Evolutionary conservation across 805 yeast genomes (phyloP), one percentile per base, ranked within the genome.

Genomic region (Lachancea lanzarotensis): DNA sequence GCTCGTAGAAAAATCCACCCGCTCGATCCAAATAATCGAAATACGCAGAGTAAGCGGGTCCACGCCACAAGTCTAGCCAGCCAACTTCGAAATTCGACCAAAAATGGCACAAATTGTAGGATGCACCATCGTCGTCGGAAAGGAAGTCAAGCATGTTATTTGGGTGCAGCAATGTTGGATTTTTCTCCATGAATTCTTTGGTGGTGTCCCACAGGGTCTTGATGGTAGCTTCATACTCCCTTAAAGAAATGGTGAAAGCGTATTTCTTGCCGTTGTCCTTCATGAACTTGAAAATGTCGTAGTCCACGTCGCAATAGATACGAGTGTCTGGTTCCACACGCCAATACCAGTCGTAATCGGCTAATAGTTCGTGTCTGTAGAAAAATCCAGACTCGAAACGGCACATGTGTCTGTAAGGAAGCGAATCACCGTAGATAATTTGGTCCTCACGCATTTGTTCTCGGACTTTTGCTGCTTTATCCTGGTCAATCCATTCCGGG

Each of bases 61-160:
- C 68, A 57, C 90, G 70, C 79, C 86, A 88, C 58, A 88, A 79
- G 43, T 79, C 74, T 66, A 89, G 72, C 47, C 75, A 74, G 11
- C 82, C 96, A 52, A 88, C 76, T 64, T 88, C 96, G 60, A 89
- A 85, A 67, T 81, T 82, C 35, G 90, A 77, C 90, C 95, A 85
- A 73, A 85, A 84, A 64, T 88, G 95, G 62, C 96, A 88, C 46
- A 81, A 75, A 60, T 89, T 88, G 68, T 84, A 89, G 13, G 79
- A 69, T 48, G 75, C 73, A 49, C 91, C 87, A 38, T 69, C 65
- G 65, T 84, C 86, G 55, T 80, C 79, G 18, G 88, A 79, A 35
- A 89, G 67, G 71, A 84, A 88, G 38, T 77, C 78, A 69, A 85
- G 65, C 52, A 84, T 69, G 60, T 81, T 83, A 67, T 84, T 69